Percentiles rank a stretch among this genome's conserved stretches.
These are phyloP conservation scores for Xylaria sp. DNA, from an alignment of 2,329 filamentous ascomycete species.

Conservation along the genomic window DNA sequence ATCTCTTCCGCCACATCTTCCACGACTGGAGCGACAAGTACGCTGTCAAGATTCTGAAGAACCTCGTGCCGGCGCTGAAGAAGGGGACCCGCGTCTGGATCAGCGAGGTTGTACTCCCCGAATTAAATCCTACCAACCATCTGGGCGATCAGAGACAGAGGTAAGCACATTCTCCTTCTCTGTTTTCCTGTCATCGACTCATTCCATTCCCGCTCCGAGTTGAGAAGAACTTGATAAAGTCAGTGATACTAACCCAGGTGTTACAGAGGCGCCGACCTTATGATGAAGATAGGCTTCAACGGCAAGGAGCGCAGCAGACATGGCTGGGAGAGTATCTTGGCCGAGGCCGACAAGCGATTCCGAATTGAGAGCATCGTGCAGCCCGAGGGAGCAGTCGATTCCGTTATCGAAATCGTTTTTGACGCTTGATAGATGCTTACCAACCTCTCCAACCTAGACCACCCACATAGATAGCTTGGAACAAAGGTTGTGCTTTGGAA, in stretches of 20 bases:
- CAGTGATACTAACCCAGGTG: neutral
- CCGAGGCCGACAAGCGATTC: conserved; percentile 37
- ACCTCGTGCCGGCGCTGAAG: conserved; percentile 48
- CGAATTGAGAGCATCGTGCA: conserved; percentile 34
- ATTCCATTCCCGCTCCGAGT: neutral
- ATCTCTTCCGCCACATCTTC: conserved; percentile 50
- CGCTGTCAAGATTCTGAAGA: conserved; percentile 47
- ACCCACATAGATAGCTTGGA: too few species aligned
- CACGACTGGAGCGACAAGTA: conserved; percentile 53
- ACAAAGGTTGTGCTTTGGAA: neutral
- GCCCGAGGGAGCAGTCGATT: conserved; percentile 34
- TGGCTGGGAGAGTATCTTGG: conserved; percentile 39
- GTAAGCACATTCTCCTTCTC: conserved; percentile 15
- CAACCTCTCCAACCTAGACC: neutral
- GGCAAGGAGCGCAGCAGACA: conserved; percentile 37
- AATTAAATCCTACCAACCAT: conserved; percentile 32
- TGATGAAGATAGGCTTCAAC: conserved; percentile 41
- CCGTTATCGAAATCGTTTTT: conserved; percentile 39
- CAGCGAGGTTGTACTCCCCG: conserved; percentile 43
- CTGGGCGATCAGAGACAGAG: conserved; percentile 30
- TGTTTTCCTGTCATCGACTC: neutral
- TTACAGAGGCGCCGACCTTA: conserved; percentile 42
- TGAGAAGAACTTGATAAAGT: neutral
- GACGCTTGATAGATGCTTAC: conserved; percentile 23
- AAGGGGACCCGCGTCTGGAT: conserved; percentile 43